Base-by-base conservation (phyloP, 1,139 yeast genomes). In the Hemisphaericaspora subhashii region DNA sequence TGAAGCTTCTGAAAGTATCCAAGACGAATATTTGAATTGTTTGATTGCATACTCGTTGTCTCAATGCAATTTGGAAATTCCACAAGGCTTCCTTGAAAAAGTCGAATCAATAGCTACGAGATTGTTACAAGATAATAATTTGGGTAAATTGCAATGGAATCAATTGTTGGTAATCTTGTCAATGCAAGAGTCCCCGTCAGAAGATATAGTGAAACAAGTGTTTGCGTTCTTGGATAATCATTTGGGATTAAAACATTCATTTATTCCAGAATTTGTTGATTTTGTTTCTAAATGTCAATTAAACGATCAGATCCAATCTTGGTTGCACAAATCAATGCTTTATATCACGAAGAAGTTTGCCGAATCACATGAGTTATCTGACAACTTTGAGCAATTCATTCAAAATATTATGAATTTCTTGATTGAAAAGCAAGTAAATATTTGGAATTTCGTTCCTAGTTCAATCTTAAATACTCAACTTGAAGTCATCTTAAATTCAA, bases 281-380 rank as follows among this genome's bases (percentile, higher is more conserved):
- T 56, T 63, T 17, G 43, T 62, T 16, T 33, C 28, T 7, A 28
- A 30, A 4, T 24, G 17, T 17, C 27, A 14, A 31, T 4, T 37
- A 34, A 21, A 41, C 35, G 16, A 35, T 31, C 36, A 31, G 21
- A 15, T 44, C 17, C 36, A 24, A 2, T 33, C 38, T 5, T 78
- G 83, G 83, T 38, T 72, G 20, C 66, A 68, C 42, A 77, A 80
- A 47, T 66, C 80, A 3, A 66, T 76, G 50, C 57, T 85, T 7
- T 81, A 75, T 52, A 66, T 82, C 29, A 85, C 90, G 9, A 83
- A 79, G 50, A 67, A 72, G 42, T 69, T 83, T 48, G 83, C 92
- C 1, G 86, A 83, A 51, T 58, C 64, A 3, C 49, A 54, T 1
- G 17, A 27, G 14, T 51, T 74, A 11, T 60, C 76, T 0, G 42